Evolutionary conservation across 345 rosid species (phyloP), one percentile per base, ranked within the genome.

Genomic region (Melaleuca alternifolia): DNA sequence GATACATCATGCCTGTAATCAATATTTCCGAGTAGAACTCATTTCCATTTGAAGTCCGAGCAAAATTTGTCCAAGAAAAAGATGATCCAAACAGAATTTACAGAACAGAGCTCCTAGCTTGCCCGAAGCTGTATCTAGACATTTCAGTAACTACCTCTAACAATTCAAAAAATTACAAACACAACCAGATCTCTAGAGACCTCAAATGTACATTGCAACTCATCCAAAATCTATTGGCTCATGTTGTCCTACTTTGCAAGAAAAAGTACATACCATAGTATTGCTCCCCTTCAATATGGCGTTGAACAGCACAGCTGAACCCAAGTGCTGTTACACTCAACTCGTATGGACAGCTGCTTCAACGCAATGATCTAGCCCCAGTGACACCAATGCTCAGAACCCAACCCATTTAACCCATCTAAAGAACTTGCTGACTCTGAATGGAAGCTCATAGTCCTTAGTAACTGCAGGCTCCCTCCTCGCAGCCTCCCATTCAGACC

Each of bases 331-430:
- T 71, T 71, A 37, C 26, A 18, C 37, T 10, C 81, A 54, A 18
- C 57, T 51, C n/a, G 1, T 28, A 28, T 16, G 7, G 15, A 83
- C 44, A 51, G 46, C 13, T 30, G 57, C 85, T 52, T 83, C 50
- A 85, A 54, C 83, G 88, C 79, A 26, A 37, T 10, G 44, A 50
- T 37, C 20, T 71, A 44, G 24, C 81, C 81, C 26, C 26, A 5
- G 81, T 77, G 79, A 26, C 26, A 62, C 85, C 28, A 11, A 21
- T 53, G 37, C 84, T 96, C 93, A 96, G 81, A 97, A 90, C 84
- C 99, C 99, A 20, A 96, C 99, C 99, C 99, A 96, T 83, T 94
- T 97, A 59, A 97, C 98, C 99, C 99, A 97, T 93, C 95, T 92
- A 92, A 97, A 97, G 89, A 93, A 75, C 87, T 95, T 89, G 65